These are phyloP conservation scores for Ustilago esculenta DNA, from an alignment of 1,284 basidiomycete species.

Conservation along the genomic window DNA sequence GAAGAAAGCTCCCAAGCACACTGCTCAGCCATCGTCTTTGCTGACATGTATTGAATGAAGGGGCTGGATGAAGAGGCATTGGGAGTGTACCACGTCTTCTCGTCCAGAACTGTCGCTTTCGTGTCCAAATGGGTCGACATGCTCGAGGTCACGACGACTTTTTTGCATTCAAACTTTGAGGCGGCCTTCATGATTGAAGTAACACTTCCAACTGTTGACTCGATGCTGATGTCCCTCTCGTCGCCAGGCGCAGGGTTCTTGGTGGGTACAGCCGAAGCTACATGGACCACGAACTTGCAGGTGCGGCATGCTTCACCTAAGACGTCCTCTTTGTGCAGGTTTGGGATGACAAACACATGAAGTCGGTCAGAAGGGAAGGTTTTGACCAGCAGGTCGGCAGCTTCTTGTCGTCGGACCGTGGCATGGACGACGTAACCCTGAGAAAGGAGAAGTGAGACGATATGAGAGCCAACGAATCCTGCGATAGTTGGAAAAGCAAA, in stretches of 20 bases:
- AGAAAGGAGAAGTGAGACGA: conserved; percentile 1
- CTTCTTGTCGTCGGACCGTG: conserved; percentile 1
- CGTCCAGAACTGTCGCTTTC: background rate
- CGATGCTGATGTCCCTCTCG: conserved; percentile 8
- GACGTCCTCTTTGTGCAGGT: background rate
- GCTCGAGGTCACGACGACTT: conserved; percentile 2
- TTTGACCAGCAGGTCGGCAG: background rate
- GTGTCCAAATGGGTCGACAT: conserved; percentile 3
- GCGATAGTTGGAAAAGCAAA: background rate
- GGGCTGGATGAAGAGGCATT: background rate
- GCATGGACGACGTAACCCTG: background rate
- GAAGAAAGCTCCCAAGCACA: conserved; percentile 4
- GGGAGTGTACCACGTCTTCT: conserved; percentile 2
- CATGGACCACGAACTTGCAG: background rate
- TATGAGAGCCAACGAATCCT: conserved; percentile 11
- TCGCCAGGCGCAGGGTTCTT: background rate
- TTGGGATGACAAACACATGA: conserved; percentile 4
- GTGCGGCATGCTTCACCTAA: background rate
- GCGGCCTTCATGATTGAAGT: background rate
- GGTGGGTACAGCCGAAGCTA: conserved; percentile 1
- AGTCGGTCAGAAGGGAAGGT: background rate
- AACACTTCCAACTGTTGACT: background rate
- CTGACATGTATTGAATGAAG: conserved; percentile 4
- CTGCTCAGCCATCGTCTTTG: background rate
- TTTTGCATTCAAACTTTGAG: background rate